Evolutionary conservation across 805 yeast genomes (phyloP).

Genomic region (Monosporozyma unispora): DNA sequence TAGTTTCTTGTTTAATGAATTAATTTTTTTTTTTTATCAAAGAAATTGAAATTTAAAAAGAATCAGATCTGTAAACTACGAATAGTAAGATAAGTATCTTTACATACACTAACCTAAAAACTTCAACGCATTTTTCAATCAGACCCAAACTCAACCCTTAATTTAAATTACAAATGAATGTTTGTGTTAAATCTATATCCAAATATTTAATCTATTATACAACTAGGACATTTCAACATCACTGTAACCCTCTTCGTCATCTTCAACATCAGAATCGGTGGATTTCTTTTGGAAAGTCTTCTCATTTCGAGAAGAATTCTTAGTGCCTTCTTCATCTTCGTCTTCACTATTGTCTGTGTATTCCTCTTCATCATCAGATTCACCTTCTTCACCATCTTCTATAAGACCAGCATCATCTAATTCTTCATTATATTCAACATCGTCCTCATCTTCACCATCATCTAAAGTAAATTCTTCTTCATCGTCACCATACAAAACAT

Average conservation of each 20-base stretch:
- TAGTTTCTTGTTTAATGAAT: not conserved
- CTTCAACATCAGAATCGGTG: slow-evolving; percentile 17
- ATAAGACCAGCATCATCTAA: slow-evolving; percentile 40
- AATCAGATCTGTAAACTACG: not conserved
- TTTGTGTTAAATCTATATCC: not conserved
- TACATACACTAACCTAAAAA: too few relatives aligned
- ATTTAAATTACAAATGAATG: not conserved
- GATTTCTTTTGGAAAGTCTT: not conserved
- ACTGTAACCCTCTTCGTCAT: slow-evolving; percentile 31
- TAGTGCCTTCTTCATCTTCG: slow-evolving; percentile 6
- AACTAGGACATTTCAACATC: slow-evolving; percentile 32
- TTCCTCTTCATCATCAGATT: slow-evolving; percentile 27
- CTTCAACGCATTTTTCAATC: too few relatives aligned
- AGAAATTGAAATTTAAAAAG: not conserved
- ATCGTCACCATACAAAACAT: slow-evolving; percentile 22
- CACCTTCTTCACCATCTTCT: slow-evolving; percentile 40
- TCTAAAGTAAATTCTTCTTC: slow-evolving; percentile 29
- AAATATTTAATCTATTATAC: slow-evolving; percentile 1
- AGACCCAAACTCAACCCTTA: not conserved
- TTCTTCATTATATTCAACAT: slow-evolving; percentile 68
- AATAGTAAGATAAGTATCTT: too few relatives aligned
- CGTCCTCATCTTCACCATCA: slow-evolving; percentile 34
- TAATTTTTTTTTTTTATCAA: not conserved
- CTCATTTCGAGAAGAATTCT: slow-evolving; percentile 2
- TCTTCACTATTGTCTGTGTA: slow-evolving; percentile 5